phyloP scores from a whole-genome alignment of 805 yeast species.

The Scheffersomyces lignosus region DNA sequence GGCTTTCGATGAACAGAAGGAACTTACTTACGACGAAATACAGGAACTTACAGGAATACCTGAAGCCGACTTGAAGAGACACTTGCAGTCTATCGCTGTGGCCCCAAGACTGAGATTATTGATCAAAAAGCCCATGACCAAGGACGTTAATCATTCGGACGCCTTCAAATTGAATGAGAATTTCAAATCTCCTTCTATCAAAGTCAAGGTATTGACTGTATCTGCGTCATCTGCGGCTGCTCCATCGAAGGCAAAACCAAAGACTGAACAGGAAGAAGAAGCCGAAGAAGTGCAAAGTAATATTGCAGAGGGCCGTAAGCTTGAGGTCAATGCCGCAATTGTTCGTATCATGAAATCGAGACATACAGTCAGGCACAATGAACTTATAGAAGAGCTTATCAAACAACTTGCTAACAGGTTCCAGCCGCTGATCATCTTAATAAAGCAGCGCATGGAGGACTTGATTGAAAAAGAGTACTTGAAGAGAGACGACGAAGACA shows the following conservation, averaged over 20 bases:
- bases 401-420: conserved; percentile 62
- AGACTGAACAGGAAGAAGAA: conserved; percentile 53
- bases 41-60: conserved; percentile 69
- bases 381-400: conserved; percentile 64
- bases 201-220: conserved; percentile 75
- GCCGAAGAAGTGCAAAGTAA: conserved; percentile 53
- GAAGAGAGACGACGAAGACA: conserved; percentile 63
- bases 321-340: conserved; percentile 79
- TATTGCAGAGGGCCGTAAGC: conserved; percentile 61
- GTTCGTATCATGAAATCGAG: conserved; percentile 86
- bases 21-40: conserved; percentile 63
- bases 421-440: conserved; percentile 63
- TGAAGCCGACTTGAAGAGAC: conserved; percentile 67
- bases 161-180: conserved; percentile 64
- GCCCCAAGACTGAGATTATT: conserved; percentile 81
- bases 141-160: conserved; percentile 64
- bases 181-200: conserved; percentile 66
- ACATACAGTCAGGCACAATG: conserved; percentile 59
- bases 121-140: conserved; percentile 71
- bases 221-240: conserved; percentile 30
- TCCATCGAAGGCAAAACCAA: conserved; percentile 24
- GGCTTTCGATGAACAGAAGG: conserved; percentile 52
- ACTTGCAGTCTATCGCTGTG: conserved; percentile 78
- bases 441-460: conserved; percentile 72
- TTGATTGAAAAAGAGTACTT: conserved; percentile 80